Base-by-base conservation (phyloP, 345 rosid species). In the Pelargonium nanum region DNA sequence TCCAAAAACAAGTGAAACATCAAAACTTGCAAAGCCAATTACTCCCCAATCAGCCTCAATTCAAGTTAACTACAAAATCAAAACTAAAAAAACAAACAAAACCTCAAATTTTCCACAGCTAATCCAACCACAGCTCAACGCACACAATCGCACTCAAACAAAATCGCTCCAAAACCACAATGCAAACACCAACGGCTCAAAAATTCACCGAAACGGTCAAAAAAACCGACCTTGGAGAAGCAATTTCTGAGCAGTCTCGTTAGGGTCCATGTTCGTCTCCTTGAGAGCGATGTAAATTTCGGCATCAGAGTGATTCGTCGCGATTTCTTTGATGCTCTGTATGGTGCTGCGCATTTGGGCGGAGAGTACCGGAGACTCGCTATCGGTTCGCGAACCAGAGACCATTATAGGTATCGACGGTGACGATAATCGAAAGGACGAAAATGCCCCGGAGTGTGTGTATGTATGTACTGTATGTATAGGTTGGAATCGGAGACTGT, bases 231-330 rank as follows among this genome's bases (percentile, higher is more conserved):
- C 98, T 88, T 83, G 88, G 65, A 74, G 63, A 34, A 91, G 90
- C 78, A 91, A 75, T 22, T 72, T 91, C 69, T 86, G 89, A 57
- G 81, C 72, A 53, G 92, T 82, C 61, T 83, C 96, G 67, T 84
- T 80, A 65, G 94, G 88, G 65, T 91, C 90, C 98, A 91, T 91
- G 70, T 77, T 60, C 56, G 74, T 63, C 66, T 88, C 98, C 74
- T 84, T 81, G 66, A 88, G 83, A 45, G 81, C 83, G 60, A 60
- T 65, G 53, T 83, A 80, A 25, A 91, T 83, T 68, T 88, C 96
- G 55, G 75, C 76, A 23, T 91, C 96, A 57, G 98, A 79, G 76
- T 83, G 89, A 74, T 80, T 75, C 28, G 88, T 85, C 19, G 88
- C 83, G 19, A 91, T 75, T 68, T 91, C 98, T 65, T 83, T 88